These are phyloP conservation scores for Alternaria longipes DNA, from an alignment of 2,329 filamentous ascomycete genomes.

Conservation along the genomic window DNA sequence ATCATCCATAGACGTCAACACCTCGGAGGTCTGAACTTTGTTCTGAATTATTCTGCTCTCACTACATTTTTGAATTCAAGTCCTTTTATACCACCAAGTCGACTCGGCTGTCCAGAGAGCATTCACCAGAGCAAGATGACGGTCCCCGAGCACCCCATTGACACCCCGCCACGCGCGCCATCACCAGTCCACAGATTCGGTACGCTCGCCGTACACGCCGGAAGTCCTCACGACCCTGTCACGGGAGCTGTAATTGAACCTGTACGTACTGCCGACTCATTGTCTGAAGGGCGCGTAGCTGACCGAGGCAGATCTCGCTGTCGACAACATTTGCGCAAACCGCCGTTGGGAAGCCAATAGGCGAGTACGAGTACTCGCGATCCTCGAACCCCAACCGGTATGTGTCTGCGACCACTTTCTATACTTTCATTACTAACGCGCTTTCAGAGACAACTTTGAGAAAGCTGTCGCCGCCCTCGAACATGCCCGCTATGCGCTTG, in stretches of 20 bases:
- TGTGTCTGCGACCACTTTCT: conserved; percentile 17
- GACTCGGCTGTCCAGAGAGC: neutral
- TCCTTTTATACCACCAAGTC: neutral
- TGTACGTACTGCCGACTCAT: conserved; percentile 51
- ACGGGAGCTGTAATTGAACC: conserved; percentile 96
- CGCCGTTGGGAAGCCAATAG: conserved; percentile 85
- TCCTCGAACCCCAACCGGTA: conserved; percentile 90
- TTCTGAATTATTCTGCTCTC: neutral
- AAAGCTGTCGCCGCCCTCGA: conserved; percentile 89
- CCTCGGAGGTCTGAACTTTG: neutral
- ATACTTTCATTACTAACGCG: conserved; percentile 18
- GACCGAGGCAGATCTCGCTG: conserved; percentile 75
- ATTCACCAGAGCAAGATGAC: conserved; percentile 44
- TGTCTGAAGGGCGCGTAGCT: conserved; percentile 5
- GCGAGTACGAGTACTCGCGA: conserved; percentile 90
- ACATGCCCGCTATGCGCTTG: conserved; percentile 89
- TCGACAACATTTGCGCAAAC: conserved; percentile 97
- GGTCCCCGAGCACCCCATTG: conserved; percentile 64
- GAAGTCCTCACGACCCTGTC: conserved; percentile 85
- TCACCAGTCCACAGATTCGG: conserved; percentile 84
- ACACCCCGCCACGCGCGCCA: conserved; percentile 76
- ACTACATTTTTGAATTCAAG: neutral
- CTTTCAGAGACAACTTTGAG: conserved; percentile 83
- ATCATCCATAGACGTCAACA: conserved; percentile 24
- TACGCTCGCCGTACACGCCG: conserved; percentile 93